Evolutionary conservation across 2,329 filamentous ascomycete species (phyloP), one percentile per base, ranked within the genome.

Genomic region (Ophiocordyceps polyrhachis-furcata): DNA sequence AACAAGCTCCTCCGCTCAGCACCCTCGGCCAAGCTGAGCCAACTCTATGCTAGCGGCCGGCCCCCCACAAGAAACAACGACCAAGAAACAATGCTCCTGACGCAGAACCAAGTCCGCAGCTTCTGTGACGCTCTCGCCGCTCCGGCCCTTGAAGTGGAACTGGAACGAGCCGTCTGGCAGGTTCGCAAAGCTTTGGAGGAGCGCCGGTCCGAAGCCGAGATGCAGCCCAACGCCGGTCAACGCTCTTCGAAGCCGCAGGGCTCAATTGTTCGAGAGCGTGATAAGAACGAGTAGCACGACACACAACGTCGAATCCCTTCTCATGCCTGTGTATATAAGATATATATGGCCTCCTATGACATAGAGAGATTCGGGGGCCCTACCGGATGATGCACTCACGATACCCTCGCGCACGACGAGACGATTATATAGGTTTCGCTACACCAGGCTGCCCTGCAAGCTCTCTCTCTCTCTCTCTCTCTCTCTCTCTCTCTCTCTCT

Each of bases 121-220:
- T 68, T 83, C 46, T 75, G 76, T 19, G 64, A 77, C 45, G 71
- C 70, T 7, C 62, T 88, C 25, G 67, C 79, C 6, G 69, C 85
- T 35, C 82, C 83, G 0, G 79, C 82, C 46, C 67, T 89, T 23
- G 75, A 78, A 45, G 65, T 79, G 15, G 83, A 88, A 57, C 68
- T 87, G 1, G 82, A 88, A 55, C 67, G 83, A 40, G 83, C 83
- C 5, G 76, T 86, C 47, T 78, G 78, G 68, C 83, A 89, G 60
- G 79, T 88, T 2, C 70, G 78, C 52, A 65, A 60, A 40, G 63
- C 64, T 15, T 62, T 73, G 45, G 54, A 58, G 44, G 63, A 67
- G 41, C 62, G 65, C 19, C 62, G 60, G 38, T 44, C 31, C 42
- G 48, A 7, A 48, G 51, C 23, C 45, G 50, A 40, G 45, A 50